Percentiles rank a stretch among this genome's conserved stretches.
Conservation (phyloP, 805 yeast genomes). For the Osmozyma mogii region DNA sequence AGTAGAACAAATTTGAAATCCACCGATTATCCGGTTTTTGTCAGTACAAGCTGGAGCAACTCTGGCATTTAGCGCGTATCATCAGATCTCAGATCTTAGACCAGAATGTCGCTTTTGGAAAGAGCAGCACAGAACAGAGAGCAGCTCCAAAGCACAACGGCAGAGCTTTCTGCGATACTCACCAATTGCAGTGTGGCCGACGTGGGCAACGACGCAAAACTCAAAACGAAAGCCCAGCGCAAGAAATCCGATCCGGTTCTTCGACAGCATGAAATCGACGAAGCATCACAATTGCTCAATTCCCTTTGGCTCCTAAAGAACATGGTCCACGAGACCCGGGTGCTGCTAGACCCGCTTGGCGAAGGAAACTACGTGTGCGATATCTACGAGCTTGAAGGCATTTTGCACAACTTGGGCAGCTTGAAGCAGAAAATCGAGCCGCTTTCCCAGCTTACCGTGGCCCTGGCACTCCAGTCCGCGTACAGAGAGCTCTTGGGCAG, state of each 20-base stretch:
- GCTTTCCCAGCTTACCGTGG: slow-evolving; percentile 10
- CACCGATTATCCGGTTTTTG: no score
- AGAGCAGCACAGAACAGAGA: background rate
- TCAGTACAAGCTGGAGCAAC: no score
- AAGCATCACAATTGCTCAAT: slow-evolving; percentile 12
- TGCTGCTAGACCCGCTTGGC: slow-evolving; percentile 8
- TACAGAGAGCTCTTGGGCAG: no score
- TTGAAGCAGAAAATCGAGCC: slow-evolving; percentile 9
- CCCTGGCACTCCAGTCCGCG: no score
- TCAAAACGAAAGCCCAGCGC: slow-evolving; percentile 1
- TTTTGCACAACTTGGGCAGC: slow-evolving; percentile 13
- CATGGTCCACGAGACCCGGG: slow-evolving; percentile 16
- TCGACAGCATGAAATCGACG: slow-evolving; percentile 7
- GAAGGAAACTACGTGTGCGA: slow-evolving; percentile 6
- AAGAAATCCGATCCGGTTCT: slow-evolving; percentile 4
- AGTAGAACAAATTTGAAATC: no score
- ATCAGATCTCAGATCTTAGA: no score
- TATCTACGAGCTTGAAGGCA: slow-evolving; percentile 13
- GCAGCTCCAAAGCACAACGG: background rate
- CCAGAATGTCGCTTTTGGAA: no score
- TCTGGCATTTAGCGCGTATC: no score
- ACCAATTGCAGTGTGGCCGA: background rate
- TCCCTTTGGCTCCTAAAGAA: slow-evolving; percentile 21
- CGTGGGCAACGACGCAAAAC: background rate
- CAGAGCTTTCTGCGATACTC: background rate